Percentiles rank a stretch among this genome's conserved stretches.
Conservation (phyloP, 176 grass and related monocot species). For the Raddia guianensis region DNA sequence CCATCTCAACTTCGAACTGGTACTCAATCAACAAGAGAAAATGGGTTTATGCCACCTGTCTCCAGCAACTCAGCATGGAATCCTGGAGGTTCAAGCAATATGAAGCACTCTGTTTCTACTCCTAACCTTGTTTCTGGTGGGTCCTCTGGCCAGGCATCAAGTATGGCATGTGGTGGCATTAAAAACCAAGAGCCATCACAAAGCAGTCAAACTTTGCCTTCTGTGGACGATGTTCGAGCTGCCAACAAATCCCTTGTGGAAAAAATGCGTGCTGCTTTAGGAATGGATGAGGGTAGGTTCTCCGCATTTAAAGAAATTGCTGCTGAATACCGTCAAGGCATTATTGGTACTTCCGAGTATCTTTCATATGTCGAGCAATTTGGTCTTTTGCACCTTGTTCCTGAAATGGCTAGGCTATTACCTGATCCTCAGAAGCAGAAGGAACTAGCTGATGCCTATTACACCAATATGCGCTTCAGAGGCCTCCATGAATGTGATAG, state of each 20-base stretch:
- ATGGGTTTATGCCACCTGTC: constrained; percentile 38
- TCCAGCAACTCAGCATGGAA: constrained; percentile 50
- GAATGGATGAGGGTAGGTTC: constrained; percentile 76
- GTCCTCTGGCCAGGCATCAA: constrained; percentile 48
- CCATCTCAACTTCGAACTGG: constrained; percentile 46
- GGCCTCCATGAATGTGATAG: constrained; percentile 49
- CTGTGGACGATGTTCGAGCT: constrained; percentile 52
- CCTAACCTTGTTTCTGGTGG: constrained; percentile 56
- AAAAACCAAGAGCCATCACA: constrained; percentile 29
- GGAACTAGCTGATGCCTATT: constrained; percentile 79
- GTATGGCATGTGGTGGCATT: constrained; percentile 40
- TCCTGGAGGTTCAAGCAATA: constrained; percentile 50
- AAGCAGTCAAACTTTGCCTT: constrained; percentile 38
- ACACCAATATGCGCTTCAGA: constrained; percentile 55
- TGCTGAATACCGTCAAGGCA: constrained; percentile 71
- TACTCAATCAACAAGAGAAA: constrained; percentile 44
- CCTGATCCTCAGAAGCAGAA: constrained; percentile 78
- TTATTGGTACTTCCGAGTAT: constrained; percentile 76
- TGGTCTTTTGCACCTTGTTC: constrained; percentile 78
- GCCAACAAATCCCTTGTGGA: constrained; percentile 80
- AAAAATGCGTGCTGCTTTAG: constrained; percentile 69
- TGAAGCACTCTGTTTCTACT: constrained; percentile 62
- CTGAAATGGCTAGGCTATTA: constrained; percentile 81
- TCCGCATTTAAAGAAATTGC: constrained; percentile 84
- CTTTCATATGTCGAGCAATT: constrained; percentile 94